A percentile compares a stretch with the other conserved stretches of the same genome.
Conservation (phyloP, 257 asterid genomes). For the Plantago ovata region DNA sequence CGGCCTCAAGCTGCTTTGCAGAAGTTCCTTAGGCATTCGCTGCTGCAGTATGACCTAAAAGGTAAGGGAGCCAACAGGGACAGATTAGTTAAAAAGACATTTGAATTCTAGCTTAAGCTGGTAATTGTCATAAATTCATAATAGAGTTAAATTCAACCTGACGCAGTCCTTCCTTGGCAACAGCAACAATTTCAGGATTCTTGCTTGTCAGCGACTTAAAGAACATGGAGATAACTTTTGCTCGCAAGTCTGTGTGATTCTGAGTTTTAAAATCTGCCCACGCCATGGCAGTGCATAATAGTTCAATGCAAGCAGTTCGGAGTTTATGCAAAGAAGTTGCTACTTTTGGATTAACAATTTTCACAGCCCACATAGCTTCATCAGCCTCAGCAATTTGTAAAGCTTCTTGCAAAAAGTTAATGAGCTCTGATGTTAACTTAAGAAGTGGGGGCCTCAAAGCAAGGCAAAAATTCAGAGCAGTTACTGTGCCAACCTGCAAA, state of each 20-base stretch:
- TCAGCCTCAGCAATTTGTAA: conserved; percentile 97
- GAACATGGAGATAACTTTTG: conserved; percentile 94
- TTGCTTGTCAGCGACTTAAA: conserved; percentile 94
- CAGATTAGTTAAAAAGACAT: conserved; percentile 2
- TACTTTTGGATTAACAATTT: conserved; percentile 87
- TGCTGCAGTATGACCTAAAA: conserved; percentile 91
- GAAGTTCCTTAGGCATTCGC: conserved; percentile 98
- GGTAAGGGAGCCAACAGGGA: not conserved
- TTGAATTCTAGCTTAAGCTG: not conserved
- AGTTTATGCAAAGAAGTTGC: conserved; percentile 89
- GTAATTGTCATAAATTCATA: conserved; percentile 10
- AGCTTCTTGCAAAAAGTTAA: conserved; percentile 95
- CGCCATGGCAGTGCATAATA: conserved; percentile 98
- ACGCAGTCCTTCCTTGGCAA: conserved; percentile 97
- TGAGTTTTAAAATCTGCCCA: conserved; percentile 99
- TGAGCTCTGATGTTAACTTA: conserved; percentile 86
- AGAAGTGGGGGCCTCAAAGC: conserved; percentile 99
- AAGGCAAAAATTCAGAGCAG: conserved; percentile 95
- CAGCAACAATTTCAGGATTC: conserved; percentile 90
- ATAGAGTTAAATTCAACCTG: conserved; percentile 53
- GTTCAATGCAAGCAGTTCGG: conserved; percentile 95
- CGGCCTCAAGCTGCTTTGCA: conserved; percentile 98
- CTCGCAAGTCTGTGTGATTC: conserved; percentile 88
- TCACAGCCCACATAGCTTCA: conserved; percentile 83
- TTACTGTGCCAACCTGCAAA: conserved; percentile 88